These are phyloP conservation scores for Wallacemonas sp. DNA, from an alignment of 208 protist species.

Conservation along the genomic window DNA sequence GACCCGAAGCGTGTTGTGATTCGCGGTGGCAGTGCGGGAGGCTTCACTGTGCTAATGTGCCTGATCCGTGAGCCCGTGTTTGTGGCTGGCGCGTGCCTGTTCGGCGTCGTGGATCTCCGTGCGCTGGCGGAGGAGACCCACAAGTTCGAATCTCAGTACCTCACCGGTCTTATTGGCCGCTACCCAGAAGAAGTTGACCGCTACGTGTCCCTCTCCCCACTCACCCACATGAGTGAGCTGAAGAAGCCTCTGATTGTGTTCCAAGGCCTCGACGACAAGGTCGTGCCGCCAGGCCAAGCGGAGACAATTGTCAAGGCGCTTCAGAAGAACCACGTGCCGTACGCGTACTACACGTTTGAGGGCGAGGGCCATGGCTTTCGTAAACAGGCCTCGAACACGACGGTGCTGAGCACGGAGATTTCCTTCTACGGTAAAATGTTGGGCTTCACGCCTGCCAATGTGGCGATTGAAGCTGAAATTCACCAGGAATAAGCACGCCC, in stretches of 20 bases:
- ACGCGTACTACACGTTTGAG: constrained; percentile 15
- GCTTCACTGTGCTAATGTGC: constrained; percentile 13
- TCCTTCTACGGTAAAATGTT: constrained; percentile 13
- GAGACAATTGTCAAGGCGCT: constrained; percentile 7
- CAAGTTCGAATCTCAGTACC: constrained; percentile 16
- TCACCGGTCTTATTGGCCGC: constrained; percentile 11
- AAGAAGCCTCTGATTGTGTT: constrained; percentile 12
- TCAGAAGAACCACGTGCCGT: constrained; percentile 14
- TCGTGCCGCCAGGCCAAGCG: constrained; percentile 2
- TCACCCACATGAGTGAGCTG: constrained; percentile 8
- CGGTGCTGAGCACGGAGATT: constrained; percentile 6
- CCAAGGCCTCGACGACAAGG: constrained; percentile 12
- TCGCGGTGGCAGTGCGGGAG: constrained; percentile 9
- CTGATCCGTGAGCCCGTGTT: constrained; percentile 7
- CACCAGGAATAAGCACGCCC: constrained; percentile 1
- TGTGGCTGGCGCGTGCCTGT: constrained; percentile 1
- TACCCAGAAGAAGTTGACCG: constrained; percentile 10
- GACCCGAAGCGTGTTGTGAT: constrained; percentile 10
- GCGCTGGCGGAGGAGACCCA: constrained; percentile 10
- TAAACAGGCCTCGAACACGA: constrained; percentile 12
- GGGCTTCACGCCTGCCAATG: background rate
- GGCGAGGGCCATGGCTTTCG: constrained; percentile 14
- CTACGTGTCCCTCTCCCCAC: constrained; percentile 4
- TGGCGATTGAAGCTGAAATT: background rate
- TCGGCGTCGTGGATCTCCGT: constrained; percentile 6